Conservation (phyloP, 2,329 filamentous ascomycete genomes). For the Epichloe bromicola region DNA sequence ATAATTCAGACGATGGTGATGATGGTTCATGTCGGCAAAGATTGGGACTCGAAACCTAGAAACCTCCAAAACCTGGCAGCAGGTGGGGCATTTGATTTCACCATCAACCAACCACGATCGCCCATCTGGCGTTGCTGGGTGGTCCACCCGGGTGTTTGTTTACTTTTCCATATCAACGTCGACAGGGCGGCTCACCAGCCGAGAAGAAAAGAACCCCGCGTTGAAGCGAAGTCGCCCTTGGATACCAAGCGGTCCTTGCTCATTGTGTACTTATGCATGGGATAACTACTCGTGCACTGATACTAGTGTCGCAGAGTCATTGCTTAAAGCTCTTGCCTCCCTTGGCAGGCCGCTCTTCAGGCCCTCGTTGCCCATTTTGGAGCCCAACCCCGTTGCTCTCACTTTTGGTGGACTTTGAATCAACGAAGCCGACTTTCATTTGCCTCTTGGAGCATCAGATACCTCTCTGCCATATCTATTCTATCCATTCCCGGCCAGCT, state of each 20-base stretch:
- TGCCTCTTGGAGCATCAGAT: neutral
- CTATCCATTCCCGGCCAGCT: neutral
- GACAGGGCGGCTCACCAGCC: slow-evolving; percentile 1
- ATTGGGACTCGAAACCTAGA: too few relatives aligned
- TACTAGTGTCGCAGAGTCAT: neutral
- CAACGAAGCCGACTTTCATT: neutral
- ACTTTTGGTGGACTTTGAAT: neutral
- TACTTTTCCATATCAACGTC: slow-evolving; percentile 8
- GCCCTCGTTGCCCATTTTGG: neutral
- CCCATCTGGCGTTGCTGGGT: slow-evolving; percentile 10
- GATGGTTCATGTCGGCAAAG: too few relatives aligned
- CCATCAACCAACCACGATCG: neutral
- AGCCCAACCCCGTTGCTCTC: neutral
- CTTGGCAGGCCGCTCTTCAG: neutral
- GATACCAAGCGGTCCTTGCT: neutral
- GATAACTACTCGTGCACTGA: neutral
- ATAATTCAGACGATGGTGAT: too few relatives aligned
- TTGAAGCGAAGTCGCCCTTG: slow-evolving; percentile 1
- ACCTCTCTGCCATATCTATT: neutral
- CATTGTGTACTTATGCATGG: neutral
- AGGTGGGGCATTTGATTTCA: neutral
- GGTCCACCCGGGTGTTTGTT: slow-evolving; percentile 12
- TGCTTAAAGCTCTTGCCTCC: neutral
- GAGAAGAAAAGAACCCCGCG: slow-evolving; percentile 11
- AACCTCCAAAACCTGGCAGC: neutral